phyloP scores from a whole-genome alignment of 805 yeast genomes.

The Wickerhamiella azymoides region DNA sequence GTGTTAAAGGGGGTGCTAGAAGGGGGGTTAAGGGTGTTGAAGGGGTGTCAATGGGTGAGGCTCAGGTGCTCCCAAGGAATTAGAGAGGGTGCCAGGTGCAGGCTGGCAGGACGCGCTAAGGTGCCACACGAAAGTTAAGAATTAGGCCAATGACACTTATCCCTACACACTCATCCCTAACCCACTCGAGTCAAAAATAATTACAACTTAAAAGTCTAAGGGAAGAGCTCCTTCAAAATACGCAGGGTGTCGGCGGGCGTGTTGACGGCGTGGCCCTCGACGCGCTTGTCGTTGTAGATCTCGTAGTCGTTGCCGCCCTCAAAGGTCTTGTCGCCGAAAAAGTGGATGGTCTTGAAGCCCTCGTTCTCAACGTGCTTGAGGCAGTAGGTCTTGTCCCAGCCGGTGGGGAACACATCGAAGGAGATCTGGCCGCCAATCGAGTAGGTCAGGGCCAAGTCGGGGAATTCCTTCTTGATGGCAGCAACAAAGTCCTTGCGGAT shows the following conservation, averaged over 20 bases:
- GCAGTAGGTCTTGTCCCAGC: slow-evolving; percentile 99
- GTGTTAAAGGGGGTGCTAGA: no score
- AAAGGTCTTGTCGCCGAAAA: slow-evolving; percentile 97
- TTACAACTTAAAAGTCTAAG: neutral
- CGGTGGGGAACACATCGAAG: slow-evolving; percentile 98
- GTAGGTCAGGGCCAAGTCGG: slow-evolving; percentile 77
- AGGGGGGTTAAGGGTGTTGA: no score
- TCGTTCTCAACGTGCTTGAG: slow-evolving; percentile 81
- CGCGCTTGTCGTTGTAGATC: slow-evolving; percentile 82
- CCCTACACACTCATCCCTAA: no score
- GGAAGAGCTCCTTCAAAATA: slow-evolving; percentile 71
- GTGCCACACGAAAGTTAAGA: no score
- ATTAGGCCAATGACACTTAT: no score
- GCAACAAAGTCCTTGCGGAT: slow-evolving; percentile 74
- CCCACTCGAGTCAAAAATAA: no score
- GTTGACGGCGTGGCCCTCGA: slow-evolving; percentile 88
- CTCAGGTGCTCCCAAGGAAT: no score
- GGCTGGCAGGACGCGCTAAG: no score
- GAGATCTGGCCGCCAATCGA: slow-evolving; percentile 99
- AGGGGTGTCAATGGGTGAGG: no score
- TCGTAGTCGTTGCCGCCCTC: slow-evolving; percentile 97
- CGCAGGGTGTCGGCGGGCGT: slow-evolving; percentile 79
- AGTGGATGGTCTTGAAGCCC: slow-evolving; percentile 78
- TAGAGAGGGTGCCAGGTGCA: no score
- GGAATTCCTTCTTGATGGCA: slow-evolving; percentile 71